Evolutionary conservation across 2,329 filamentous ascomycete species (phyloP), one percentile per base, ranked within the genome.

Genomic region (Polychaeton citri): DNA sequence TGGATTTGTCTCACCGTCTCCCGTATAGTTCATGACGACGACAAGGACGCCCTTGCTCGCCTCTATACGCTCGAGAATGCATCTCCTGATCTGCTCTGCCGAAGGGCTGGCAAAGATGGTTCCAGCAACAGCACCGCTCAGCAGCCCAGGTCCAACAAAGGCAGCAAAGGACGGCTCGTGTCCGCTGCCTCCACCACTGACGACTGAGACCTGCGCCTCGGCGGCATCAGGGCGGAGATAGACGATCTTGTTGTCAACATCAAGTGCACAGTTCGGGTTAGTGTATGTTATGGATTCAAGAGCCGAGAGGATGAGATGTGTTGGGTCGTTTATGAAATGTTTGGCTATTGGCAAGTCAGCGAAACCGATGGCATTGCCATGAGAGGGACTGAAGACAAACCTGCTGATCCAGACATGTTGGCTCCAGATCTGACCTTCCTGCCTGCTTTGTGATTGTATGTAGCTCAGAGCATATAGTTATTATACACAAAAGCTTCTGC

Each of bases 251-350:
- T 92, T 81, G 35, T 75, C 66, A 19, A 64, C 59, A 56, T 95
- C 86, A 47, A 90, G 72, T 35, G 81, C 79, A 17, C 92, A 66
- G 21, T 80, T 79, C 6, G 88, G 88, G 59, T 95, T 95, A 34
- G 81, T 86, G 42, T 82, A 65, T 16, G 85, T 88, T 21, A 90
- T 68, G 43, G 80, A 76, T 49, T 76, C 71, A 15, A 95, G 75
- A 31, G 87, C 82, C 30, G 76, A 69, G 54, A 74, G 70, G 56
- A 95, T 84, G 35, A 95, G 74, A 52, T 81, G 71, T 36, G 76
- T 74, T 30, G 86, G 76, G 56, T 92, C 81, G 58, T 85, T 77
- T 66, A 94, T 76, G 67, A 95, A 94, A 64, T 95, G 87, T 66
- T 90, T 92, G 16, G 52, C 52, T 52, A 35, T 33, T 5, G 13